Evolutionary conservation across 1,284 basidiomycete genomes (phyloP), one percentile per base, ranked within the genome.

Genomic region (Hymenochaete sp.): DNA sequence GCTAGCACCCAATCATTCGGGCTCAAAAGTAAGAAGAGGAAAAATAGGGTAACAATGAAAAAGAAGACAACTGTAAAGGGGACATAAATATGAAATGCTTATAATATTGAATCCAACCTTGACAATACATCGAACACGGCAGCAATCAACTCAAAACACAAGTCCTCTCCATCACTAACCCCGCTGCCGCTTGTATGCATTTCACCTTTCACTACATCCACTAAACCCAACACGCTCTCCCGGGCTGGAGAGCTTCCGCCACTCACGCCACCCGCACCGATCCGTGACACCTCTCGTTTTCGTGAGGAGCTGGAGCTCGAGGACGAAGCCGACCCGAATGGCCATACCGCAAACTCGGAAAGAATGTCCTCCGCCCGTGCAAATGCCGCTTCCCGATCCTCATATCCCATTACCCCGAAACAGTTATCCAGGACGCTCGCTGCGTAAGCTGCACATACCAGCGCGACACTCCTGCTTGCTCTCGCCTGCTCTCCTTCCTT

Each of bases 361-460:
- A 97, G 68, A 27, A 96, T 79, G 55, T 96, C 93, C 60, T 97
- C 93, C 56, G 88, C 92, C 50, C 93, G 72, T 52, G 79, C 79
- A 60, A 96, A 93, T 25, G 92, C 92, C 0, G 78, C 80, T 67
- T 97, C 93, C 39, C 93, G 68, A 48, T 91, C 85, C 62, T 96
- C 93, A 57, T 93, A 96, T 8, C 79, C 82, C 22, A 96, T 68
- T 52, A 89, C 71, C 46, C 81, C 79, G 53, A 96, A 83, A 10
- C 90, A 91, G 56, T 95, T 95, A 59, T 96, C 93, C 41, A 96
- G 73, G n/a, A 97, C 93, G 57, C 82, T 90, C 11, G 91, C 93
- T 0, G 92, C 89, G 58, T 95, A 95, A 45, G 83, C 85, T 0
- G 91, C 81, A 57, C 87, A 92, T 8, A 83, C 88, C 41, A 96